A percentile compares a stretch with the other conserved stretches of the same genome.
Evolutionary conservation across 2,329 filamentous ascomycete genomes (phyloP).

Genomic region (Fusarium armeniacum): DNA sequence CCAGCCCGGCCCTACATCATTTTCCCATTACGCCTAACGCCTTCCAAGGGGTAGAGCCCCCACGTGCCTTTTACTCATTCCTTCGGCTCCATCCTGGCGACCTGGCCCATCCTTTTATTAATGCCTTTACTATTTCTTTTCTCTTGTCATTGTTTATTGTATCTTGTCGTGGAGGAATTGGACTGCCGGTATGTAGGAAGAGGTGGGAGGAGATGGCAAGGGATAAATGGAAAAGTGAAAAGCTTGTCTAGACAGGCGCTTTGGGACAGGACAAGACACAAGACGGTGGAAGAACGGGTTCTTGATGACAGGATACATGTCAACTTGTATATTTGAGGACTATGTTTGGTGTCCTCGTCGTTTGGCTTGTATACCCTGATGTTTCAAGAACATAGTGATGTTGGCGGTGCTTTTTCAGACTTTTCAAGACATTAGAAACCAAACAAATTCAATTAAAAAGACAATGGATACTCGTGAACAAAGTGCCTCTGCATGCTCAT

Average conservation of each 20-base stretch:
- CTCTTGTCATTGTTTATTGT: constrained; percentile 44
- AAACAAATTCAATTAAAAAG: constrained; percentile 38
- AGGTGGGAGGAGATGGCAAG: constrained; percentile 41
- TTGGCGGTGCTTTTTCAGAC: constrained; percentile 36
- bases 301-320: constrained; percentile 41
- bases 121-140: constrained; percentile 43
- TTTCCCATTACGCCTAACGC: constrained; percentile 43
- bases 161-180: constrained; percentile 33
- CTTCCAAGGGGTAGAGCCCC: constrained; percentile 49
- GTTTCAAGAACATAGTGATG: constrained; percentile 18
- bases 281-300: constrained; percentile 15
- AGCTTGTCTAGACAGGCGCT: constrained; percentile 44
- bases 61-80: constrained; percentile 43
- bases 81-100: constrained; percentile 51
- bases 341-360: constrained; percentile 38
- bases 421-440: constrained; percentile 45
- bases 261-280: constrained; percentile 11
- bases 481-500: neutral
- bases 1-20: constrained; percentile 42
- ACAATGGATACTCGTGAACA: constrained; percentile 35
- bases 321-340: constrained; percentile 48
- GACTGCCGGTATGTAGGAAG: constrained; percentile 41
- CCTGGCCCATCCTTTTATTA: constrained; percentile 47
- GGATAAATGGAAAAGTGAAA: constrained; percentile 31
- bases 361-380: constrained; percentile 37